Percentiles rank a stretch among this genome's conserved stretches.
Conservation (phyloP, 2,329 filamentous ascomycete genomes). For the Colletotrichum chrysophilum region DNA sequence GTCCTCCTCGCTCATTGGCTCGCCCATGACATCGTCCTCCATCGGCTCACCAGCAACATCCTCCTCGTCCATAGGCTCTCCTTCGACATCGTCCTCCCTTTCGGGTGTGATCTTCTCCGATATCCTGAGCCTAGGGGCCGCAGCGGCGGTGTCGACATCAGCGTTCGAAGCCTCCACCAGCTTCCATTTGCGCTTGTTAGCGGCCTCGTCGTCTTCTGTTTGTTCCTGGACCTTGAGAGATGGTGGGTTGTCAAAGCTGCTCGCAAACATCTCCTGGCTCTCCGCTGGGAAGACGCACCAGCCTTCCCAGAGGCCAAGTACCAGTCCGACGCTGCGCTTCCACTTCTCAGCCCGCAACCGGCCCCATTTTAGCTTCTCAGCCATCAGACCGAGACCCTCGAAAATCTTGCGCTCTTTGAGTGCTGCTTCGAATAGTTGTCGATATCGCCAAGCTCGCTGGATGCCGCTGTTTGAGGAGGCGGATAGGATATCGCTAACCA, state of each 20-base stretch:
- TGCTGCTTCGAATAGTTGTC: constrained; percentile 78
- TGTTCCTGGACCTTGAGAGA: constrained; percentile 33
- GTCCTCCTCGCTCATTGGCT: constrained; percentile 47
- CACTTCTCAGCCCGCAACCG: constrained; percentile 83
- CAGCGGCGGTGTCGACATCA: constrained; percentile 5
- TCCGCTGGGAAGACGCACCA: constrained; percentile 77
- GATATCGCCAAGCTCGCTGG: constrained; percentile 85
- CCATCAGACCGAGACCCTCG: constrained; percentile 74
- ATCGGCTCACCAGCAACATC: constrained; percentile 51
- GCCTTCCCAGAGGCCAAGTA: constrained; percentile 74
- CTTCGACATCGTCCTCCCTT: constrained; percentile 42
- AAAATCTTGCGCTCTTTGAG: constrained; percentile 74
- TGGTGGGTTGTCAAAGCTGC: constrained; percentile 75
- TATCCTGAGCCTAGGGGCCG: constrained; percentile 4
- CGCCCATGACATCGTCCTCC: constrained; percentile 46
- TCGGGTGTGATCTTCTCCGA: constrained; percentile 1
- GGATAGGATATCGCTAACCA: constrained; percentile 78
- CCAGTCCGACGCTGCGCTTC: constrained; percentile 74
- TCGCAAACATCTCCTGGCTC: constrained; percentile 73
- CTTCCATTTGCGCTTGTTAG: constrained; percentile 55
- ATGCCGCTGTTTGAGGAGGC: constrained; percentile 78
- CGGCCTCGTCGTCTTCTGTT: constrained; percentile 30
- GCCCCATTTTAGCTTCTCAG: constrained; percentile 78
- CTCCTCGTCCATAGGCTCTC: constrained; percentile 46
- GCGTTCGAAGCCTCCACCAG: constrained; percentile 45